Conservation (phyloP, 202 grass and related monocot species). For the Elaeis oleifera region DNA sequence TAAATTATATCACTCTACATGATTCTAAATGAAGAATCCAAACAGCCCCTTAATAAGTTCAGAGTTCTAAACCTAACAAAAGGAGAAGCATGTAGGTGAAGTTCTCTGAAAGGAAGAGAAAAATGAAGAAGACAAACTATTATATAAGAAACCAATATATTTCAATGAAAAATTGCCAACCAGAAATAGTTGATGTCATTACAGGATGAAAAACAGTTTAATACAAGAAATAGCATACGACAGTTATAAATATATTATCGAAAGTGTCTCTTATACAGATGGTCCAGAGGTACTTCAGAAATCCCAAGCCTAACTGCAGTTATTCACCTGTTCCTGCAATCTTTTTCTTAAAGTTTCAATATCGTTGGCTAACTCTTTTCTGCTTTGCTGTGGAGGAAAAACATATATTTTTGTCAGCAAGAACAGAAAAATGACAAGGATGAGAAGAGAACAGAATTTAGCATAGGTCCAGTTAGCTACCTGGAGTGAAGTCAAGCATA, state of each 20-base stretch:
- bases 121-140: too few species aligned
- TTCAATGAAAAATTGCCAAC: constrained; percentile 12
- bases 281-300: constrained; percentile 22
- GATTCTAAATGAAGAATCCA: too few species aligned
- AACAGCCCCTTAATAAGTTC: too few species aligned
- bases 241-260: constrained; percentile 17
- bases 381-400: constrained; percentile 45
- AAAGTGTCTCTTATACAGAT: constrained; percentile 22
- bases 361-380: constrained; percentile 71
- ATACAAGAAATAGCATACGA: background rate
- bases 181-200: background rate
- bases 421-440: background rate
- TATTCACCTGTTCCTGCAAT: constrained; percentile 65
- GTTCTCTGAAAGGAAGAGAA: too few species aligned
- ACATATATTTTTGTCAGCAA: background rate
- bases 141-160: background rate
- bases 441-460: background rate
- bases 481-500: background rate
- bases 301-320: constrained; percentile 9
- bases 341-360: constrained; percentile 83
- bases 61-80: too few species aligned
- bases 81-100: too few species aligned
- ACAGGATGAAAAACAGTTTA: background rate
- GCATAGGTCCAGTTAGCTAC: background rate
- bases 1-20: too few species aligned